Evolutionary conservation across 495 filamentous ascomycete genomes (phyloP), one percentile per base, ranked within the genome.

Genomic region (Lepidopterella palustris): DNA sequence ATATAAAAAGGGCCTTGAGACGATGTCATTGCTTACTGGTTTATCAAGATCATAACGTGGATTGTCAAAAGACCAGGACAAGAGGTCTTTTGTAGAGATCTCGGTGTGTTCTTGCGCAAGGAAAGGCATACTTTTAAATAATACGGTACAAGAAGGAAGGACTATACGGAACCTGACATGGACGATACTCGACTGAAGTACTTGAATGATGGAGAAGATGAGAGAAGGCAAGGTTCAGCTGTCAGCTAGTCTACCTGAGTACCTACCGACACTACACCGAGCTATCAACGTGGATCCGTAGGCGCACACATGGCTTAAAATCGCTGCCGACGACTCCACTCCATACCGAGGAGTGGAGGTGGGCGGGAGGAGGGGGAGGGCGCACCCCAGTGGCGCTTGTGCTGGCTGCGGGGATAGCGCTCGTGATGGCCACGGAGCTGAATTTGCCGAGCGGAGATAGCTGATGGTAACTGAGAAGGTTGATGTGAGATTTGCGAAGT

Each of bases 51-150:
- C 70, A 57, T 69, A 69, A 13, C 31, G 27, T 1, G 60, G 57
- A 31, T 68, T 51, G 53, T 72, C 68, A 51, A 68, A 72, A 4
- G 53, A 49, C 71, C 71, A 73, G 2, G 70, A 72, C 6, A 64
- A 40, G 45, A 73, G 62, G 57, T 73, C 71, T 23, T 72, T 60
- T 4, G 48, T 69, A 4, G 71, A 59, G 20, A 62, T 27, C 63
- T 66, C 3, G 52, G 60, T 25, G 26, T 54, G 32, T 62, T 63
- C 56, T 62, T 64, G n/a, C 8, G 60, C 60, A 15, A 62, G 47
- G 25, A 62, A 57, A 21, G 60, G 60, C 60, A 62, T 62, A n/a
- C 9, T 32, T 21, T 5, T 32, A 28, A 5, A 49, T 20, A 31
- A 28, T 18, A 9, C 32, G 45, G 20, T 49, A 26, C 5, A 50